Base-by-base conservation (phyloP, 1,284 basidiomycete species). In the Sanghuangporus baumii region DNA sequence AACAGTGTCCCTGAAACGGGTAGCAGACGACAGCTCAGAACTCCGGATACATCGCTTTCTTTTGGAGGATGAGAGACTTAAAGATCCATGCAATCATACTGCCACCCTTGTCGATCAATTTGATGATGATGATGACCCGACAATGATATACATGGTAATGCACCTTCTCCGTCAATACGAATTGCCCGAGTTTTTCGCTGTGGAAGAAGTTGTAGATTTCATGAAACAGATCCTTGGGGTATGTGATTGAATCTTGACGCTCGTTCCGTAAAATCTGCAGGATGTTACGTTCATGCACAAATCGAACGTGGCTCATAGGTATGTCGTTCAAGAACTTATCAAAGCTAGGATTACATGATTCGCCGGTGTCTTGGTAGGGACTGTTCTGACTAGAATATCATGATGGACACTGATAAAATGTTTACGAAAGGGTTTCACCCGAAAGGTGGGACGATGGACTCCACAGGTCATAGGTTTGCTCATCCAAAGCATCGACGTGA, bases 381-480 rank as follows among this genome's bases (percentile, higher is more conserved):
- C 31, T 55, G 38, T 26, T 23, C 36, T 11, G 8, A 23, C 8
- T 20, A 2, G 16, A 52, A 55, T 34, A 69, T 73, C 59, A 71
- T 72, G 71, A 72, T 73, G 70, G 72, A 73, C 48, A 70, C 66
- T 0, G 51, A 55, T 3, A 23, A 64, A 1, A 62, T 73, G 31
- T 74, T 68, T 47, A 72, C 72, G 0, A 18, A 66, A 0, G 69
- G 69, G 1, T 66, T 70, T 51, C 73, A 72, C 60, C 52, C 51
- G 0, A 18, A 4, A 12, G 4, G 23, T 6, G 4, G 6, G 31
- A 14, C 1, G 1, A 5, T 18, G 6, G 70, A 71, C 55, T 62
- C 46, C 0, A 26, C 65, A 1, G 46, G 60, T 12, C 7, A 16
- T 11, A 23, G 14, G 31, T 34, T 31, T 7, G 47, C 59, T 2